Conservation (phyloP, 352 stramenopile species). For the Globisporangium spinosum region DNA sequence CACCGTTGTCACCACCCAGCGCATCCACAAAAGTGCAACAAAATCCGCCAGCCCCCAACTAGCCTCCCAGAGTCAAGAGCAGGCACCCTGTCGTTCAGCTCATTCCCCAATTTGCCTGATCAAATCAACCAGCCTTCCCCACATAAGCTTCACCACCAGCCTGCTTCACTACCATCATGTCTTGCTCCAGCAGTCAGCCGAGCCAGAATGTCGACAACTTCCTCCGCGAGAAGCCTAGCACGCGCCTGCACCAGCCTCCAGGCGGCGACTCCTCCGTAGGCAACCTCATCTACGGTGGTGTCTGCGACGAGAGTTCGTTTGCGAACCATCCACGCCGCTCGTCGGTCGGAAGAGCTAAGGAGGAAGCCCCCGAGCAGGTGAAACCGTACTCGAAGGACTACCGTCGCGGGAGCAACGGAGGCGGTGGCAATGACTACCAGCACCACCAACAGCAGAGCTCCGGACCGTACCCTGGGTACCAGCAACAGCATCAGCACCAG, state of each 20-base stretch:
- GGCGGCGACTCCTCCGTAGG: conserved; percentile 69
- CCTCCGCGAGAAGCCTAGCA: conserved; percentile 69
- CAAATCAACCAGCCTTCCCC: background rate
- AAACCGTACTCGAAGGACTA: conserved; percentile 52
- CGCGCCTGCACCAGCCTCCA: conserved; percentile 61
- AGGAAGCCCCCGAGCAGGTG: conserved; percentile 44
- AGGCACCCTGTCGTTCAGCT: conserved; percentile 11
- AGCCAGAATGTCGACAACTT: conserved; percentile 85
- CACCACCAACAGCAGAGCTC: conserved; percentile 21
- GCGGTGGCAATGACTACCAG: conserved; percentile 8
- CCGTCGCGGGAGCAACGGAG: conserved; percentile 21
- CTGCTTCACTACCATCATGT: conserved; percentile 31
- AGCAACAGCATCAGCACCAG: conserved; percentile 30
- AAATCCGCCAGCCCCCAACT: background rate
- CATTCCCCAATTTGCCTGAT: conserved; percentile 31
- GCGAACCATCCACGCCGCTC: conserved; percentile 44
- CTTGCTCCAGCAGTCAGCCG: conserved; percentile 49
- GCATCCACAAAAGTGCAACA: background rate
- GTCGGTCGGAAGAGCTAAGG: conserved; percentile 33
- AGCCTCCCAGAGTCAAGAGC: background rate
- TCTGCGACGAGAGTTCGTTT: conserved; percentile 45
- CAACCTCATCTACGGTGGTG: conserved; percentile 72
- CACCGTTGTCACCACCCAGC: background rate
- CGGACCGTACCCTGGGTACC: conserved; percentile 13
- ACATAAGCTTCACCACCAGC: conserved; percentile 9